Base-by-base conservation (phyloP, 495 filamentous ascomycete species). In the Penicilliopsis zonata region DNA sequence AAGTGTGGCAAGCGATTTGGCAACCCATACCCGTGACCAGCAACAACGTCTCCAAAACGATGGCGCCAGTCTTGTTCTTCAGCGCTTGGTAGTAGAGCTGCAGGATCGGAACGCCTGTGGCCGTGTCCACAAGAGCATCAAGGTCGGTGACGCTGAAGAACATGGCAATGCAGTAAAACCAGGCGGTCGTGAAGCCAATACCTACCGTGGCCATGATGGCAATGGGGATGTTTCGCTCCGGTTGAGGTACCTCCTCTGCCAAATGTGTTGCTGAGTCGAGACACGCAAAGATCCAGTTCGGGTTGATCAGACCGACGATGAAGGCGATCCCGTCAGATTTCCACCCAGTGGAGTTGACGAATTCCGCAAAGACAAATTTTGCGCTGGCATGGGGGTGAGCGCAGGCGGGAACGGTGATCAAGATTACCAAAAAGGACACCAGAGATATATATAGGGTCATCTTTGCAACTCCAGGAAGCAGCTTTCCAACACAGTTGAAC, bases 321-420 rank as follows among this genome's bases (percentile, higher is more conserved):
- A 78, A 78, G n/a, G 70, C 73, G 33, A 78, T 76, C 9, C 61
- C 70, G 31, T 66, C 61, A 8, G 57, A 51, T 10, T 49, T 39
- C 75, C 74, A 80, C 9, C 75, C 74, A 1, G 74, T 77, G 32
- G 67, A 62, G 42, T 80, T 78, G 47, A 69, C 59, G 43, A 74
- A 78, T 33, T 57, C 67, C 3, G 63, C 64, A 39, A 79, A 79
- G 28, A 79, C 74, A 43, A 76, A 79, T 16, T 59, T 55, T 16
- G 69, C 61, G 13, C 55, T 49, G 31, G 71, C 61, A 37, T 75
- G 65, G 2, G 69, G 59, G 0, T 61, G 55, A n/a, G 73, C 65
- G 30, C 59, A 63, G 4, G 69, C 63, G 2, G 70, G 62, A 1
- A 77, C 69, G 0, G 61, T 61, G 43, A 78, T 59, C 13, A 74